phyloP scores from a whole-genome alignment of 257 asterid species.

The Fraxinus anomala region DNA sequence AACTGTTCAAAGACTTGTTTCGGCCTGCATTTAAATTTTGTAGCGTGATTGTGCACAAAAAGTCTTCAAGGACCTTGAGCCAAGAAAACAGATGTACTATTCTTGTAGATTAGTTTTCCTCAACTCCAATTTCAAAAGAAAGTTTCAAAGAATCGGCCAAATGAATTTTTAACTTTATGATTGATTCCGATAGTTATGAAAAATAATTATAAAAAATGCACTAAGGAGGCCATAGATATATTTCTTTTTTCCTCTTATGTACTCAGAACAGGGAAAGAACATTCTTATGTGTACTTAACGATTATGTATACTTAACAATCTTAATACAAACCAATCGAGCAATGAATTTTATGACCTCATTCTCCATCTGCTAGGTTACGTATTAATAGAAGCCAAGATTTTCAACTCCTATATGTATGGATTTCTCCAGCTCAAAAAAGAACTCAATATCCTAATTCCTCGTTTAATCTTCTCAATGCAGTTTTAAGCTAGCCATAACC shows the following conservation, averaged over 20 bases:
- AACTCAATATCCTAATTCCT: not conserved
- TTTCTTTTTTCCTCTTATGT: not conserved
- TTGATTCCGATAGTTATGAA: not conserved
- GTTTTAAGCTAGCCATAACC: constrained; percentile 1
- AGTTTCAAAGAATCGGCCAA: not conserved
- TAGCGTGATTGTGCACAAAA: not conserved
- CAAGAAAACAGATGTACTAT: not conserved
- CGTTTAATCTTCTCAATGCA: not conserved
- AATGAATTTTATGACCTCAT: not conserved
- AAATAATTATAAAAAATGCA: not conserved
- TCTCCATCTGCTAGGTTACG: not conserved
- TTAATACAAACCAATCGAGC: not conserved
- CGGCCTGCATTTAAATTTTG: not conserved
- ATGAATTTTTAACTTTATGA: not conserved
- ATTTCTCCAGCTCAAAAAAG: not conserved
- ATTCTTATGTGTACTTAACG: not conserved
- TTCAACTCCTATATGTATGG: not conserved
- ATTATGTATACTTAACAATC: not conserved
- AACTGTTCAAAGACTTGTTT: not conserved
- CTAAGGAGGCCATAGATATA: not conserved
- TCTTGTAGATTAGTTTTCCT: not conserved
- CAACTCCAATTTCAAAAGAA: not conserved
- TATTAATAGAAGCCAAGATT: not conserved
- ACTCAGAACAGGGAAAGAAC: not conserved
- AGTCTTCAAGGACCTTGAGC: not conserved